Evolutionary conservation across 768 basidiomycete species (phyloP).

Genomic region (Boletus tomentosulus): DNA sequence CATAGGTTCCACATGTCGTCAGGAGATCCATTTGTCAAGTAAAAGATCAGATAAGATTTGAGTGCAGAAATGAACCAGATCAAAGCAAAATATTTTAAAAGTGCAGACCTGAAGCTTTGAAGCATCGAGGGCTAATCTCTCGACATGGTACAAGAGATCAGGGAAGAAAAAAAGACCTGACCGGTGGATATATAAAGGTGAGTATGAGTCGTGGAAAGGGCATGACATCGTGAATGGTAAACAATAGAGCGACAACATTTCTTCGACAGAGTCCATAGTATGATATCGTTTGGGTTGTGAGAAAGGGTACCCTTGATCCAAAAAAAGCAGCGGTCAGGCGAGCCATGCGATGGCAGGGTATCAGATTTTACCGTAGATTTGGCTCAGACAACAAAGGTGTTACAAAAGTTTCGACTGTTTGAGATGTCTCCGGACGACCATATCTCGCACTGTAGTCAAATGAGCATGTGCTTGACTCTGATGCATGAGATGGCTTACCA

Average conservation of each 20-base stretch:
- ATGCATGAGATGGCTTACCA: constrained; percentile 39
- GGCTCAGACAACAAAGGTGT: constrained; percentile 9
- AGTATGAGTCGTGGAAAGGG: constrained; percentile 3
- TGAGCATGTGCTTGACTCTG: constrained; percentile 2
- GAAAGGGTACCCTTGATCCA: constrained; percentile 1
- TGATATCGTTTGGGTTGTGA: neutral
- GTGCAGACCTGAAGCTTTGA: neutral
- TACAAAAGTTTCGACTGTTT: constrained; percentile 68
- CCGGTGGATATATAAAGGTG: neutral
- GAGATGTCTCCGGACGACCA: constrained; percentile 76
- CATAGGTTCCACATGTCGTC: neutral
- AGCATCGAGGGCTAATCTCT: neutral
- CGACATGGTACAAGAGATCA: neutral
- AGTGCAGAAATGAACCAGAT: constrained; percentile 4
- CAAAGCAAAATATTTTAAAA: neutral
- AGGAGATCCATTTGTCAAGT: constrained; percentile 4
- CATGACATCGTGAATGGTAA: constrained; percentile 6
- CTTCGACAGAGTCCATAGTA: constrained; percentile 7
- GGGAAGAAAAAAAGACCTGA: neutral
- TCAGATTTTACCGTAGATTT: constrained; percentile 9
- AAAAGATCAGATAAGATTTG: neutral
- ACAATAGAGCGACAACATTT: constrained; percentile 13
- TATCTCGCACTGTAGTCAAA: constrained; percentile 57
- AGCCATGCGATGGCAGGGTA: neutral
- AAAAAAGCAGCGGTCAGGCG: constrained; percentile 1